These are phyloP conservation scores for Carex kokanica DNA, from an alignment of 176 grass and related monocot species.

Conservation along the genomic window DNA sequence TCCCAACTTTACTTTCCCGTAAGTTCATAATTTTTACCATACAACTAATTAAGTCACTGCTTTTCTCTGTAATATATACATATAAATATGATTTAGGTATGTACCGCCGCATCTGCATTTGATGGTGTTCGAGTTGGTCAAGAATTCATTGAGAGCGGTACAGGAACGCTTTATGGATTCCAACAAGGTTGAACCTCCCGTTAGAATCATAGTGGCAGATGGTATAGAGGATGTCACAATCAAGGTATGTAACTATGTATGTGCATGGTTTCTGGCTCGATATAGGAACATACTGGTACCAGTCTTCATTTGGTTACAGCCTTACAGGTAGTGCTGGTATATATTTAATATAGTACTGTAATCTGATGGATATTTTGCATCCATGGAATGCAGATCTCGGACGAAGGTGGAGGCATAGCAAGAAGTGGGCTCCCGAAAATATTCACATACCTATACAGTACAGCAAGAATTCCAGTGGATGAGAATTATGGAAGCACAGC, in stretches of 20 bases:
- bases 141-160: conserved; percentile 96
- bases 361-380: too few species aligned
- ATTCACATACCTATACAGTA: conserved; percentile 97
- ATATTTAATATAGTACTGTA: too few species aligned
- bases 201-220: conserved; percentile 93
- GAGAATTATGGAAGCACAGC: conserved; percentile 36
- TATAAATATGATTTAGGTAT: conserved; percentile 41
- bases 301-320: neutral
- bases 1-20: conserved; percentile 87
- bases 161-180: conserved; percentile 86
- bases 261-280: too few species aligned
- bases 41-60: too few species aligned
- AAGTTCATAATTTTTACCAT: conserved; percentile 6
- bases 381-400: conserved; percentile 59
- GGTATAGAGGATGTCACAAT: conserved; percentile 94
- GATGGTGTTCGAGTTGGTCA: conserved; percentile 93
- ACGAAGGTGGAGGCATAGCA: conserved; percentile 96
- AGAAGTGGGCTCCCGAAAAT: conserved; percentile 90
- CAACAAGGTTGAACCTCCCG: conserved; percentile 65
- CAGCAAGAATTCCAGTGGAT: conserved; percentile 75
- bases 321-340: too few species aligned
- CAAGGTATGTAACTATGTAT: conserved; percentile 43
- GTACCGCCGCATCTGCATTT: conserved; percentile 84
- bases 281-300: neutral
- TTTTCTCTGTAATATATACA: too few species aligned